Evolutionary conservation across 768 basidiomycete species (phyloP).

Genomic region (Suillus variegatus): DNA sequence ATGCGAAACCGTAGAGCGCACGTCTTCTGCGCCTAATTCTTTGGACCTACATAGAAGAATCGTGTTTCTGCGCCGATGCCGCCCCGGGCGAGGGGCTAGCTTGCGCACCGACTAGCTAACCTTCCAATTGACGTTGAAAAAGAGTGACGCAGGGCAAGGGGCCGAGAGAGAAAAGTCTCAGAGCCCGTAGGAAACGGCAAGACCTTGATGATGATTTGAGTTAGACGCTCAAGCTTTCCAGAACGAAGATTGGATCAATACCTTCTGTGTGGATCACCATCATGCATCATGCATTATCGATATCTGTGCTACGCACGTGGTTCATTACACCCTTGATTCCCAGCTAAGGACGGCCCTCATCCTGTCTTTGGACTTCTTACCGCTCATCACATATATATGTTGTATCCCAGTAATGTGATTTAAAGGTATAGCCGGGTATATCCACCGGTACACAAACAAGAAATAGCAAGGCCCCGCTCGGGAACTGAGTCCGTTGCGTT

Average conservation of each 20-base stretch:
- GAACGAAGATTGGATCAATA: constrained; percentile 41
- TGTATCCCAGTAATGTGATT: too few species aligned
- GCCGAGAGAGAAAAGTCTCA: constrained; percentile 39
- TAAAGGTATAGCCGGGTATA: too few species aligned
- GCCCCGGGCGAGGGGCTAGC: constrained; percentile 28
- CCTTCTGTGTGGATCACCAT: neutral
- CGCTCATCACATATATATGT: too few species aligned
- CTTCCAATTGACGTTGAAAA: neutral
- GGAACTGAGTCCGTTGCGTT: too few species aligned
- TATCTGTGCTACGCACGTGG: neutral
- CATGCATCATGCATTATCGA: too few species aligned
- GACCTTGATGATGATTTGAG: constrained; percentile 72
- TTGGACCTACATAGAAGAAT: constrained; percentile 39
- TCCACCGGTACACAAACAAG: too few species aligned
- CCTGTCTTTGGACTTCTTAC: too few species aligned
- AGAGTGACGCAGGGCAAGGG: constrained; percentile 27
- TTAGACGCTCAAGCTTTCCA: constrained; percentile 66
- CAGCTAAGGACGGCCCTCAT: neutral
- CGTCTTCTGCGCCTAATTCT: constrained; percentile 46
- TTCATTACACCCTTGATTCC: neutral
- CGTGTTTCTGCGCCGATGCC: constrained; percentile 48
- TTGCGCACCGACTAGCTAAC: too few species aligned
- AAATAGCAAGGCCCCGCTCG: too few species aligned
- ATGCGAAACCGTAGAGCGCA: constrained; percentile 55
- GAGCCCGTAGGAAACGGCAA: constrained; percentile 56